phyloP scores from a whole-genome alignment of 1,284 basidiomycete species.

The Vanrija sp. region DNA sequence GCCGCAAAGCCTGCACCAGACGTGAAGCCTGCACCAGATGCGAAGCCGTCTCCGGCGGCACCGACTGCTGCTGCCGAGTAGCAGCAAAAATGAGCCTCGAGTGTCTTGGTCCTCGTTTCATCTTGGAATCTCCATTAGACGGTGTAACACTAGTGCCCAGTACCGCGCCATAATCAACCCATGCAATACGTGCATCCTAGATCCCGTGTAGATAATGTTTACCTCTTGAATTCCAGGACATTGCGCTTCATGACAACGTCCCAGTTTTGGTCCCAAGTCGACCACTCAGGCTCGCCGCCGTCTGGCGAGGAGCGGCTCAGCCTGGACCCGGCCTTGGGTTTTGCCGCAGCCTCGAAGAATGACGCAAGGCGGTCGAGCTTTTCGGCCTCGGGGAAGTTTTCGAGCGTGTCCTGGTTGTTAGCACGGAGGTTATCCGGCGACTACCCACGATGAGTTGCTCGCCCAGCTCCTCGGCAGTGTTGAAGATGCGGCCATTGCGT shows the following conservation, averaged over 20 bases:
- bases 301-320: constrained; percentile 3
- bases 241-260: constrained; percentile 54
- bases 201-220: neutral
- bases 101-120: too few species aligned
- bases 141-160: too few species aligned
- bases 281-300: constrained; percentile 54
- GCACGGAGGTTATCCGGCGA: neutral
- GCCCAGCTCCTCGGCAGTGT: constrained; percentile 64
- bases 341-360: constrained; percentile 17
- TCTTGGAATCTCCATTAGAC: too few species aligned
- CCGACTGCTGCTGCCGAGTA: too few species aligned
- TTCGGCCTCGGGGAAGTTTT: constrained; percentile 59
- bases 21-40: too few species aligned
- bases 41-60: too few species aligned
- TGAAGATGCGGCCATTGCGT: constrained; percentile 77
- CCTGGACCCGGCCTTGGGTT: constrained; percentile 8
- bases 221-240: constrained; percentile 14
- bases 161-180: too few species aligned
- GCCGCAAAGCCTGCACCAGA: too few species aligned
- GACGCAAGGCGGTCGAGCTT: constrained; percentile 55
- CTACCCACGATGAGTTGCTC: constrained; percentile 64
- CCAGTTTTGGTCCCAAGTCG: constrained; percentile 83
- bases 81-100: too few species aligned
- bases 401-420: constrained; percentile 56
- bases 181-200: too few species aligned